Evolutionary conservation across 768 basidiomycete genomes (phyloP).

Genomic region (Agrocybe praecox): DNA sequence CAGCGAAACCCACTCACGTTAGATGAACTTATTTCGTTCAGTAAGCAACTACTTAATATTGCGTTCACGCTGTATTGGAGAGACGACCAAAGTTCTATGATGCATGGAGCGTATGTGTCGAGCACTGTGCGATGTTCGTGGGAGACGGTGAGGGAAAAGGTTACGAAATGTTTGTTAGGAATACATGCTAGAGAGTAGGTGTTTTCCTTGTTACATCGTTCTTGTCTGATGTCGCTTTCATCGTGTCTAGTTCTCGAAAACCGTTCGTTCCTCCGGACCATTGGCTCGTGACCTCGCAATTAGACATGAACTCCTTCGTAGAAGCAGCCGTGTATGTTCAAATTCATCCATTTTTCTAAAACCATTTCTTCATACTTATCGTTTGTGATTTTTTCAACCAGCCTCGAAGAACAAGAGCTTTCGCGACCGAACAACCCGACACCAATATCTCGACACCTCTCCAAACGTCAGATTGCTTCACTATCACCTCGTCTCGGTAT

Average conservation of each 20-base stretch:
- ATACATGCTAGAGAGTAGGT: constrained; percentile 90
- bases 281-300: constrained; percentile 69
- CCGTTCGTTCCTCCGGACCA: constrained; percentile 83
- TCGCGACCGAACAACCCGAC: constrained; percentile 1
- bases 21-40: constrained; percentile 80
- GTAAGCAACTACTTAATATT: constrained; percentile 79
- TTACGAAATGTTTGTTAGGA: constrained; percentile 77
- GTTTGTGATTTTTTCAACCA: neutral
- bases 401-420: constrained; percentile 17
- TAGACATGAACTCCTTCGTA: constrained; percentile 65
- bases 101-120: constrained; percentile 22
- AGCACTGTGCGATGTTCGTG: constrained; percentile 49
- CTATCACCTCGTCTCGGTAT: constrained; percentile 87
- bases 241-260: constrained; percentile 65
- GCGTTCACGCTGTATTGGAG: constrained; percentile 72
- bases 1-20: constrained; percentile 76
- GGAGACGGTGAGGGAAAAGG: constrained; percentile 73
- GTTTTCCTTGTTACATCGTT: neutral
- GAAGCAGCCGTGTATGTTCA: constrained; percentile 79
- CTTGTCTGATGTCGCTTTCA: constrained; percentile 5
- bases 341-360: neutral
- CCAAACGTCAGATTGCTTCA: constrained; percentile 72
- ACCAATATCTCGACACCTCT: constrained; percentile 27
- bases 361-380: neutral
- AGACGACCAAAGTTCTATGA: constrained; percentile 35